Evolutionary conservation across 2,329 filamentous ascomycete genomes (phyloP).

Genomic region (Fusarium anguioides): DNA sequence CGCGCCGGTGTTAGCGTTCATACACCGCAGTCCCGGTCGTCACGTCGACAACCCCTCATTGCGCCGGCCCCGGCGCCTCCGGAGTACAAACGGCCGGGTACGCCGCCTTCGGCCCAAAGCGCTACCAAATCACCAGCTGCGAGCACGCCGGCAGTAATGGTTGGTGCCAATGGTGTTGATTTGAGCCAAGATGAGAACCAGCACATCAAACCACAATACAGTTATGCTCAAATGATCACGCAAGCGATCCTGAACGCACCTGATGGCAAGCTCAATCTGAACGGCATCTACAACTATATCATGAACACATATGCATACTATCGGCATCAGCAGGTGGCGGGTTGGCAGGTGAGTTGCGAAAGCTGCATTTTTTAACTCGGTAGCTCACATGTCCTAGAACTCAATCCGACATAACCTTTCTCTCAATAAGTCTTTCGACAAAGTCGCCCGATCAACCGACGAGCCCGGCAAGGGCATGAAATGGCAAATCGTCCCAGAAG

Average conservation of each 20-base stretch:
- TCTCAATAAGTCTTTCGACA: slow-evolving; percentile 93
- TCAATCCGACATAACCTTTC: slow-evolving; percentile 97
- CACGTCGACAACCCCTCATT: slow-evolving; percentile 59
- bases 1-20: slow-evolving; percentile 67
- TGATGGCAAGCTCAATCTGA: slow-evolving; percentile 89
- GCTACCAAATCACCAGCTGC: slow-evolving; percentile 49
- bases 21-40: slow-evolving; percentile 44
- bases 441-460: slow-evolving; percentile 90
- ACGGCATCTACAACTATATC: slow-evolving; percentile 94
- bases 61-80: slow-evolving; percentile 71
- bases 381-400: slow-evolving; percentile 66
- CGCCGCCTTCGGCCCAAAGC: slow-evolving; percentile 62
- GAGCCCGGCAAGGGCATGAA: slow-evolving; percentile 99
- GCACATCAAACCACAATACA: slow-evolving; percentile 94
- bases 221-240: slow-evolving; percentile 96
- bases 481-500: slow-evolving; percentile 90
- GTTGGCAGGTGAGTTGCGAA: slow-evolving; percentile 81
- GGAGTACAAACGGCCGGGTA: slow-evolving; percentile 70
- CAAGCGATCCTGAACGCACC: slow-evolving; percentile 90
- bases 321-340: slow-evolving; percentile 77
- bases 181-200: slow-evolving; percentile 85
- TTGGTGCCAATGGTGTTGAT: slow-evolving; percentile 70
- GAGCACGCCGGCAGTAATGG: slow-evolving; percentile 52
- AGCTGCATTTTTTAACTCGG: not conserved
- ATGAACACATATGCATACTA: slow-evolving; percentile 94